A percentile compares a stretch with the other conserved stretches of the same genome.
These are phyloP conservation scores for Gossypium bickii DNA, from an alignment of 345 rosid genomes.

Conservation along the genomic window DNA sequence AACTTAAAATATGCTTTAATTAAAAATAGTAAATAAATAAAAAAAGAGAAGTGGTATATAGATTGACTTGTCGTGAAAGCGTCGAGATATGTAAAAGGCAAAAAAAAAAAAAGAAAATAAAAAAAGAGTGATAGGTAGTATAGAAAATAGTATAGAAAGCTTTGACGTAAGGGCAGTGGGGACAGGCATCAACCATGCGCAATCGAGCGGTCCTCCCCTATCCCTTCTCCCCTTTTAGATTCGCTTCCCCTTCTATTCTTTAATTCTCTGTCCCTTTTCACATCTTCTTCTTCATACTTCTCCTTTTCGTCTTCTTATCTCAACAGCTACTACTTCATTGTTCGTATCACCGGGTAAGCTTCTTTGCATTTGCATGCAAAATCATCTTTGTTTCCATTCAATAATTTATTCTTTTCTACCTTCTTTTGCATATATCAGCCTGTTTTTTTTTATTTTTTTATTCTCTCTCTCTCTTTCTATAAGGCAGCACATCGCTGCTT, in stretches of 20 bases:
- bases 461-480: neutral
- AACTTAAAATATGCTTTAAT: too few relatives aligned
- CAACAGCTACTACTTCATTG: neutral
- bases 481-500: neutral
- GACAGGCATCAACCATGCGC: conserved; percentile 79
- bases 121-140: too few relatives aligned
- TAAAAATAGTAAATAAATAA: too few relatives aligned
- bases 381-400: neutral
- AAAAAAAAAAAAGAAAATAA: too few relatives aligned
- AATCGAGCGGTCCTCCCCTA: conserved; percentile 76
- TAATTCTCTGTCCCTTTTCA: neutral
- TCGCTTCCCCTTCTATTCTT: conserved; percentile 14
- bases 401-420: neutral
- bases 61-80: too few relatives aligned
- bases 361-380: conserved; percentile 18
- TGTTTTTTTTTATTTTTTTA: too few relatives aligned
- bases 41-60: too few relatives aligned
- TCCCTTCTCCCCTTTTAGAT: conserved; percentile 23
- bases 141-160: too few relatives aligned
- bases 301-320: conserved; percentile 17
- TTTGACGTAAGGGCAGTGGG: conserved; percentile 57
- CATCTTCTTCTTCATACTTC: neutral
- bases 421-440: neutral
- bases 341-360: conserved; percentile 17
- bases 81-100: too few relatives aligned